Percentiles rank a stretch among this genome's conserved stretches.
Evolutionary conservation across 441 rosid species (phyloP).

Genomic region (Mallotus japonicus): DNA sequence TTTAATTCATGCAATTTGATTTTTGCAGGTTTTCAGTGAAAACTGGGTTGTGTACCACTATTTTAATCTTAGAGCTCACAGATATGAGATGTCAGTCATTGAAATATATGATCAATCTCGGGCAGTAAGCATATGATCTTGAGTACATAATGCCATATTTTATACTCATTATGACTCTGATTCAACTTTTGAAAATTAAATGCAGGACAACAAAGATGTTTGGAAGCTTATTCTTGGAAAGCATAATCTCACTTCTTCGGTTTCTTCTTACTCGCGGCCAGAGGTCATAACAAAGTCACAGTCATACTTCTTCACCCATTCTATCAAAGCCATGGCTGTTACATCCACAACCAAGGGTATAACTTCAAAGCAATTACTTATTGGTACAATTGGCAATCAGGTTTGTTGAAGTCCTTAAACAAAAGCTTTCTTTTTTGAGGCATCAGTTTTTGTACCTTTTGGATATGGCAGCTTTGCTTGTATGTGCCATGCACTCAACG

Average conservation of each 20-base stretch:
- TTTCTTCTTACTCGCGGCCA: slow-evolving; percentile 81
- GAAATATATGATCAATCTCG: slow-evolving; percentile 98
- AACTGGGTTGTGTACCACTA: slow-evolving; percentile 99
- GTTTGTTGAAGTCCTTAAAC: slow-evolving; percentile 35
- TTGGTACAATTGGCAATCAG: slow-evolving; percentile 93
- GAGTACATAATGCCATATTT: slow-evolving; percentile 10
- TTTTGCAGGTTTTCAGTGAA: slow-evolving; percentile 88
- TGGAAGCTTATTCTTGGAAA: slow-evolving; percentile 91
- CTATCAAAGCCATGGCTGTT: slow-evolving; percentile 80
- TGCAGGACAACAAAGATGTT: slow-evolving; percentile 95
- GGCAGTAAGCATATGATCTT: slow-evolving; percentile 66
- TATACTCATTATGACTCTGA: slow-evolving; percentile 3
- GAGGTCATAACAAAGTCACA: slow-evolving; percentile 86
- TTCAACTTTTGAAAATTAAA: slow-evolving; percentile 23
- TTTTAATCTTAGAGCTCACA: slow-evolving; percentile 95
- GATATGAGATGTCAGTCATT: slow-evolving; percentile 91
- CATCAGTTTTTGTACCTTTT: not conserved
- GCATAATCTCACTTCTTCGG: slow-evolving; percentile 88
- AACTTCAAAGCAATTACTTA: slow-evolving; percentile 96
- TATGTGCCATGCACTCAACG: slow-evolving; percentile 7
- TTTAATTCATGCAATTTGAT: slow-evolving; percentile 24
- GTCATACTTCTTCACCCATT: slow-evolving; percentile 90
- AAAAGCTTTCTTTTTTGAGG: slow-evolving; percentile 4
- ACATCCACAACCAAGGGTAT: slow-evolving; percentile 97
- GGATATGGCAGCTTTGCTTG: not conserved